Evolutionary conservation across 495 filamentous ascomycete genomes (phyloP).

Genomic region (Penicillium argentinense): DNA sequence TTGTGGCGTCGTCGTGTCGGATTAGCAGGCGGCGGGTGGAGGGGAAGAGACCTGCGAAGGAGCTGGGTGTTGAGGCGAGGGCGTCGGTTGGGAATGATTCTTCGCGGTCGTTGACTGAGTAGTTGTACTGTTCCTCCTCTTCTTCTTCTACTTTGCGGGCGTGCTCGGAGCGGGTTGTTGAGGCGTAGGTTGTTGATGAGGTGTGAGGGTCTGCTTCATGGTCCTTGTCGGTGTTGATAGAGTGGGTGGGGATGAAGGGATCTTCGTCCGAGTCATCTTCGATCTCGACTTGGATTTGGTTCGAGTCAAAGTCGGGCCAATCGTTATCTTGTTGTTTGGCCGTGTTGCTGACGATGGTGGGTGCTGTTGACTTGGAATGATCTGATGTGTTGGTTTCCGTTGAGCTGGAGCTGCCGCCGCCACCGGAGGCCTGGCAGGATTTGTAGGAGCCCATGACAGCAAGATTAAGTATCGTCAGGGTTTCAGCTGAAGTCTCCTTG

Average conservation of each 20-base stretch:
- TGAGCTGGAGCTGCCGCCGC: conserved; percentile 54
- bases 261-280: conserved; percentile 46
- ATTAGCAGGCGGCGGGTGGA: conserved; percentile 78
- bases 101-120: conserved; percentile 62
- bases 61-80: conserved; percentile 72
- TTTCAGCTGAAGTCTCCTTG: too few relatives aligned
- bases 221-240: conserved; percentile 13
- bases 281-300: too few relatives aligned
- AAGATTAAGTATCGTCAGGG: not conserved
- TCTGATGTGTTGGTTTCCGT: conserved; percentile 64
- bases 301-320: conserved; percentile 29
- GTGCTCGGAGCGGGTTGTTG: conserved; percentile 64
- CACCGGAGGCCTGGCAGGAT: conserved; percentile 27
- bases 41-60: conserved; percentile 87
- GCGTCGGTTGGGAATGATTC: conserved; percentile 62
- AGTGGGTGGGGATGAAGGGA: too few relatives aligned
- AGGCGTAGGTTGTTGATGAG: conserved; percentile 79
- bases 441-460: conserved; percentile 37
- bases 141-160: conserved; percentile 53
- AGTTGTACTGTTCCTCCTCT: conserved; percentile 55
- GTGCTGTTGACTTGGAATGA: conserved; percentile 65
- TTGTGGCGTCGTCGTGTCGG: conserved; percentile 85
- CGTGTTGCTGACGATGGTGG: conserved; percentile 63
- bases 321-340: conserved; percentile 36
- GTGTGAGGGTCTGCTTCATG: conserved; percentile 48